phyloP scores from a whole-genome alignment of 306 rosid species.

The Acacia acuminata region DNA sequence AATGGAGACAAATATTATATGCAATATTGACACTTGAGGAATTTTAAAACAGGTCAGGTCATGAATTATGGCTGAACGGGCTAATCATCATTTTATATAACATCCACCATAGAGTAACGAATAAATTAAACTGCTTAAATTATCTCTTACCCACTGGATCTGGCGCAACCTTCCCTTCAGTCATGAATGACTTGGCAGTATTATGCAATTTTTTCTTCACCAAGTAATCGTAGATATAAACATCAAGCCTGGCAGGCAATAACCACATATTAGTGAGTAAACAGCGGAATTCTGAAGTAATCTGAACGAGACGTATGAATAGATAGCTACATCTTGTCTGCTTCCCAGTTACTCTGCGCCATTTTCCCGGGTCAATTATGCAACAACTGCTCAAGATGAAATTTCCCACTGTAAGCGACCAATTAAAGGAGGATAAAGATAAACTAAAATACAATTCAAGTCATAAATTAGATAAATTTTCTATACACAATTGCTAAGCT shows the following conservation, averaged over 20 bases:
- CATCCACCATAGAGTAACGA: background rate
- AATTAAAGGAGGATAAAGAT: background rate
- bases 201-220: slow-evolving; percentile 87
- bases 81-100: slow-evolving; percentile 3
- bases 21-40: slow-evolving; percentile 1
- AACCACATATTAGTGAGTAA: background rate
- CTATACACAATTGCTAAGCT: background rate
- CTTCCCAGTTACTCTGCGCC: slow-evolving; percentile 98
- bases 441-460: background rate
- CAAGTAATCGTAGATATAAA: slow-evolving; percentile 88
- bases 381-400: slow-evolving; percentile 40
- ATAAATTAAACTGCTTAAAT: slow-evolving; percentile 1
- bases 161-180: slow-evolving; percentile 92
- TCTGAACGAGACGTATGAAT: background rate
- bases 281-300: background rate
- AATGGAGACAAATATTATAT: slow-evolving; percentile 4
- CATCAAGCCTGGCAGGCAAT: slow-evolving; percentile 81
- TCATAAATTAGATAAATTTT: slow-evolving; percentile 8
- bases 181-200: slow-evolving; percentile 94
- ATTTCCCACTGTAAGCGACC: slow-evolving; percentile 20
- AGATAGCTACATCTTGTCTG: slow-evolving; percentile 81
- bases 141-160: slow-evolving; percentile 87
- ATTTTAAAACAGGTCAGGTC: slow-evolving; percentile 27
- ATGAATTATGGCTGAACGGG: background rate
- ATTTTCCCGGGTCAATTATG: slow-evolving; percentile 40